Evolutionary conservation across 2,329 filamentous ascomycete genomes (phyloP).

Genomic region (Clarireedia sp.): DNA sequence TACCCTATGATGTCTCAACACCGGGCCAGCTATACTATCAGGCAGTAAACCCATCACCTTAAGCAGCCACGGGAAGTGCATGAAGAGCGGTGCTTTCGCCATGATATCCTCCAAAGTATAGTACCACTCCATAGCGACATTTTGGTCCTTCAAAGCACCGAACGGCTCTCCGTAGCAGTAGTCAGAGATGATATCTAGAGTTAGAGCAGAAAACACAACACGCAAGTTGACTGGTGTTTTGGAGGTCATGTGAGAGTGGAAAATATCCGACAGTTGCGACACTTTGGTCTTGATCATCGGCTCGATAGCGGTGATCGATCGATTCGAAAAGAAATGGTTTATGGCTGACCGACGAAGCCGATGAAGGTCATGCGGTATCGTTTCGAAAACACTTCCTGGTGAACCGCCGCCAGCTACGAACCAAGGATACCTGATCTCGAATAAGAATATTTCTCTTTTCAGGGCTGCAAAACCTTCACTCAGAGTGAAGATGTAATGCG

Average conservation of each 20-base stretch:
- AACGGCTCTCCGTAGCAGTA: conserved; percentile 23
- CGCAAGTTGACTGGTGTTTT: conserved; percentile 2
- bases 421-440: neutral
- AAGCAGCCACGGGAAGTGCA: neutral
- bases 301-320: conserved; percentile 12
- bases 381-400: neutral
- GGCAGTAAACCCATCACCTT: neutral
- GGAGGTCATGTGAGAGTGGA: conserved; percentile 6
- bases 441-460: neutral
- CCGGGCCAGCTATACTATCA: conserved; percentile 7
- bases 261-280: conserved; percentile 6
- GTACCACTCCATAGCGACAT: conserved; percentile 1
- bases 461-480: neutral
- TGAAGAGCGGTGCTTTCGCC: neutral
- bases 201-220: conserved; percentile 9
- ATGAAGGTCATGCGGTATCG: conserved; percentile 18
- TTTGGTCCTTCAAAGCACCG: conserved; percentile 12
- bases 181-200: conserved; percentile 21
- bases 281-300: conserved; percentile 18
- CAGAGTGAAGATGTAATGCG: neutral
- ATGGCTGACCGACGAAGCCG: conserved; percentile 17
- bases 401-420: neutral
- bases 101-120: neutral
- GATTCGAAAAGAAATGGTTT: conserved; percentile 20
- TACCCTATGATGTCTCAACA: conserved; percentile 5